phyloP scores from a whole-genome alignment of 2,329 filamentous ascomycete genomes.

The Cytospora leucostoma region DNA sequence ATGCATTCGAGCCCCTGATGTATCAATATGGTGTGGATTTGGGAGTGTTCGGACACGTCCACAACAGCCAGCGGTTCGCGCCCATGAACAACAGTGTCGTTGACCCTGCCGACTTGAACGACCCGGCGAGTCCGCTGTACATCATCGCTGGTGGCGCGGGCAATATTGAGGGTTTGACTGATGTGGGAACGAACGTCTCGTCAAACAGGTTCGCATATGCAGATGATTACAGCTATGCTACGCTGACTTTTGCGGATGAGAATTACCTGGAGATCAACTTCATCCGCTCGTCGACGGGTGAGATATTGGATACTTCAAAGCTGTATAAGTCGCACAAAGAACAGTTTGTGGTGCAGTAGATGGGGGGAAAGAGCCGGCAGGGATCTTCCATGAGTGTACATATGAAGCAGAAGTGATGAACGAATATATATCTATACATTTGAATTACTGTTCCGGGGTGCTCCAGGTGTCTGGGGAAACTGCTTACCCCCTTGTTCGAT shows the following conservation, averaged over 20 bases:
- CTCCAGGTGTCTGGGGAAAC: not conserved
- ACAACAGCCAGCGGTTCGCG: constrained; percentile 58
- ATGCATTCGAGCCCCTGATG: constrained; percentile 54
- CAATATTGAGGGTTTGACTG: constrained; percentile 54
- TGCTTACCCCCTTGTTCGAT: not conserved
- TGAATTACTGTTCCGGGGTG: too few species aligned
- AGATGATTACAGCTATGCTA: constrained; percentile 55
- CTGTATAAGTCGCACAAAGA: constrained; percentile 51
- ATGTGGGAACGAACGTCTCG: constrained; percentile 44
- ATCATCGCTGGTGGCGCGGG: constrained; percentile 57
- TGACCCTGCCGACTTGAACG: constrained; percentile 41
- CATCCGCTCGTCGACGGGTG: constrained; percentile 49
- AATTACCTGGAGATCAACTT: constrained; percentile 54
- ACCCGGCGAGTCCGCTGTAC: constrained; percentile 52
- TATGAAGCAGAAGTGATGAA: not conserved
- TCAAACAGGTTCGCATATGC: constrained; percentile 53
- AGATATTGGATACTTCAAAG: constrained; percentile 48
- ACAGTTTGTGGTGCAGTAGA: constrained; percentile 47
- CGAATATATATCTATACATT: too few species aligned
- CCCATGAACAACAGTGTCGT: constrained; percentile 40
- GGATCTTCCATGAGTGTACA: not conserved
- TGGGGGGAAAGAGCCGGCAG: not conserved
- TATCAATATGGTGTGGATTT: constrained; percentile 60
- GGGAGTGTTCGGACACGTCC: constrained; percentile 58
- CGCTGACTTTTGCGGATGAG: constrained; percentile 47